Base-by-base conservation (phyloP, 495 filamentous ascomycete genomes). In the Collariella sp. region DNA sequence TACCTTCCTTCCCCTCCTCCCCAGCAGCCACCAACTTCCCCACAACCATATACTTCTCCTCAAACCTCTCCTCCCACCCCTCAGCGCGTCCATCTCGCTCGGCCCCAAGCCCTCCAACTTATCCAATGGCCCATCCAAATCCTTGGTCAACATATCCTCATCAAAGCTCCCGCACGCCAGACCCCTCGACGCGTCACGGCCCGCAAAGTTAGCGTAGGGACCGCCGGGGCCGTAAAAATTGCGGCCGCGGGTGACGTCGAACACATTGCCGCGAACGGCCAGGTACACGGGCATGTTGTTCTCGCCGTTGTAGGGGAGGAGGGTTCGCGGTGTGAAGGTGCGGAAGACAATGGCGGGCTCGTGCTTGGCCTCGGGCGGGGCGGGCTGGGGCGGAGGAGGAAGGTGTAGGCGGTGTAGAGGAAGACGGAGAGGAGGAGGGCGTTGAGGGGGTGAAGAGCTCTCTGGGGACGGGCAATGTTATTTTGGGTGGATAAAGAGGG, bases 191-290 rank as follows among this genome's bases (percentile, higher is more conserved):
- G 93, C 93, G 62, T 96, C 91, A n/a, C 88, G 81, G 9, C 91
- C 91, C 0, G 91, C 91, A 53, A 96, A 96, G 72, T 95, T 96
- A 66, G 83, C 84, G 68, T 96, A 96, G 5, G 89, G 88, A 1
- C 91, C 91, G 34, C 88, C 89, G 43, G 91, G 91, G 24, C 91
- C 91, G 67, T 96, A 96, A 71, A 96, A 96, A 70, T 89, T 89
- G 62, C 82, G 79, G 31, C 91, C 91, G 4, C 84, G 75, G 0
- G 83, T 81, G 16, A 95, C 90, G 62, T 96, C 91, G 70, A 94
- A 96, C 58, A 96, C 84, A 6, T 78, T 78, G 36, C 90, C 88
- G 3, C 87, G 83, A 19, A 95, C 88, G 15, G 89, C 87, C 19
- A 96, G 77, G 67, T 86, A 93, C 18, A 97, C 88, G 34, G 87